Conservation (phyloP, 2,329 filamentous ascomycete species). For the Pseudogymnoascus sp. region DNA sequence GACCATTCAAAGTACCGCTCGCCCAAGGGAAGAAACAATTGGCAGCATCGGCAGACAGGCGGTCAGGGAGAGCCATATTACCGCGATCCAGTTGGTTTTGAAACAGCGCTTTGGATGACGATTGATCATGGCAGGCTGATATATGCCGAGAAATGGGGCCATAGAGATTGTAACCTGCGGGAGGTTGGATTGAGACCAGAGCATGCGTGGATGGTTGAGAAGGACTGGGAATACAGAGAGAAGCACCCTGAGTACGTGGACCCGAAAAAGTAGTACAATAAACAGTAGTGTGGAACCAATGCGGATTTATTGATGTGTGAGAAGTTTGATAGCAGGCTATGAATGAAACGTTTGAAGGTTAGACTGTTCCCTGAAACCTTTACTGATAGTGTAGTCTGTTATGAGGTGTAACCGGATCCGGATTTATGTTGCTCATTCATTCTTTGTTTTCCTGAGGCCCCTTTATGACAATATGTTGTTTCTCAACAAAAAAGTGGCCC, state of each 20-base stretch:
- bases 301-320: background rate
- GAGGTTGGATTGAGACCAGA: slow-evolving; percentile 31
- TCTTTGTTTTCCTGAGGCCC: background rate
- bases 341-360: background rate
- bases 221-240: slow-evolving; percentile 29
- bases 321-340: background rate
- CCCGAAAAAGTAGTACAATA: background rate
- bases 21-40: slow-evolving; percentile 38
- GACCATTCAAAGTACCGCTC: background rate
- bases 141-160: slow-evolving; percentile 38
- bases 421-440: background rate
- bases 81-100: slow-evolving; percentile 38
- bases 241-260: background rate
- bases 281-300: background rate
- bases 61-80: slow-evolving; percentile 46
- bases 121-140: slow-evolving; percentile 38
- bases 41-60: slow-evolving; percentile 43
- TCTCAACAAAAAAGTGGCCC: background rate
- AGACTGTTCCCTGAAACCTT: background rate
- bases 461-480: background rate
- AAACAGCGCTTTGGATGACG: slow-evolving; percentile 35
- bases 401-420: no score
- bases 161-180: slow-evolving; percentile 34
- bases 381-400: background rate
- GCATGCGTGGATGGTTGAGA: slow-evolving; percentile 40